Evolutionary conservation across 768 basidiomycete species (phyloP).

Genomic region (Chlorophyllum brunneum): DNA sequence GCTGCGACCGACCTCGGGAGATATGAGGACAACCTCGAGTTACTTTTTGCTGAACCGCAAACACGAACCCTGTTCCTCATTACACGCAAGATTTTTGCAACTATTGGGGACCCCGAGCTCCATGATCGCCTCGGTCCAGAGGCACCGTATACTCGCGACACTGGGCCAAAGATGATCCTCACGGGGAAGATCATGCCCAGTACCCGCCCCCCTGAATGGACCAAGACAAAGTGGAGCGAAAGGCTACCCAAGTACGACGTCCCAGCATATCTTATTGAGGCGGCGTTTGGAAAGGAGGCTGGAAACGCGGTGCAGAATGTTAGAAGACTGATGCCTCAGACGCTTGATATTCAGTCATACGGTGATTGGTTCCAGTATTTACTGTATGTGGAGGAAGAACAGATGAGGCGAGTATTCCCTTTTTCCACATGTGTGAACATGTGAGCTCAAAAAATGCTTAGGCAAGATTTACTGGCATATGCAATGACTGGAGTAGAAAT

Average conservation of each 20-base stretch:
- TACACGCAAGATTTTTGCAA: constrained; percentile 38
- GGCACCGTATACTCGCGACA: constrained; percentile 36
- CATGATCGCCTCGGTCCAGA: constrained; percentile 43
- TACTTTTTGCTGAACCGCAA: constrained; percentile 36
- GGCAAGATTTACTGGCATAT: constrained; percentile 36
- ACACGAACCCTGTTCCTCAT: constrained; percentile 40
- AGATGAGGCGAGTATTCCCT: constrained; percentile 32
- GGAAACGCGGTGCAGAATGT: constrained; percentile 17
- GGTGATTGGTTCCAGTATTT: constrained; percentile 39
- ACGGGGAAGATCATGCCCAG: constrained; percentile 29
- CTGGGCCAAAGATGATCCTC: constrained; percentile 21
- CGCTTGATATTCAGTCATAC: constrained; percentile 36
- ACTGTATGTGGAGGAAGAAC: constrained; percentile 48
- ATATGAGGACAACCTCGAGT: constrained; percentile 44
- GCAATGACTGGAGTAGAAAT: constrained; percentile 33
- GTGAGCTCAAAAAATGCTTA: constrained; percentile 16
- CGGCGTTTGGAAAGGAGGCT: constrained; percentile 23
- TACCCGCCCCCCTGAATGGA: constrained; percentile 36
- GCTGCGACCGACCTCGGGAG: constrained; percentile 36
- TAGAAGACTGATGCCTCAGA: constrained; percentile 32
- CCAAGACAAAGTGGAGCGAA: constrained; percentile 31
- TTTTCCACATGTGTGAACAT: constrained; percentile 1
- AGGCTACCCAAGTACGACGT: constrained; percentile 28
- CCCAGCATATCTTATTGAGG: constrained; percentile 26
- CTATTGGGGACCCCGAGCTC: constrained; percentile 47